Evolutionary conservation across 257 asterid genomes (phyloP), one percentile per base, ranked within the genome.

Genomic region (Thymus mandschuricus): DNA sequence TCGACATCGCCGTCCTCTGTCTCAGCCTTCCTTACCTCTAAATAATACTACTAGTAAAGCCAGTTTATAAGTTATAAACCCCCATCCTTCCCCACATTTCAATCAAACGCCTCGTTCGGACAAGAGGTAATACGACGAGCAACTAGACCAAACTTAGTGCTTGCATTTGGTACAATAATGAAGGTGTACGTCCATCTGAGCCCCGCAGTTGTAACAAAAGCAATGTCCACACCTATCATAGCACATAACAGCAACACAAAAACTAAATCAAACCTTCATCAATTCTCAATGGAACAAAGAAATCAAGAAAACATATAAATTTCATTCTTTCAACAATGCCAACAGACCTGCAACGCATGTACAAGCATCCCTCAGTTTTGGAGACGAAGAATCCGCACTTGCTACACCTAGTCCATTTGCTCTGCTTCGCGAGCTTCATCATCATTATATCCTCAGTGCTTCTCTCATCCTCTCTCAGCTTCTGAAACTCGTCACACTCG

Each of bases 181-280:
- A 0, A 68, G 30, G 1, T 13, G 13, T 34, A 7, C 38, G 13
- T 7, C 66, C 51, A 76, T 31, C 0, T 51, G 54, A 80, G 86
- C 82, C 80, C 96, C 96, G 11, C 95, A 91, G 15, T 68, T 76
- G 87, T 89, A 89, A 63, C 97, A 91, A 81, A 91, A 91, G 6
- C 49, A 0, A 72, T 56, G 8, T 6, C 84, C 81, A 73, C 97
- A 91, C 91, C 97, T 88, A 50, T 50, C 1, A n/a, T 12, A n/a
- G n/a, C 6, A 15, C 0, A 6, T 5, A 29, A 3, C n/a, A 27
- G 3, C 0, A 8, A 11, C 3, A 27, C 35, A 28, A 3, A 0
- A 56, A 54, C 10, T 2, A 8, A 21, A 21, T 21, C 21, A 21
- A 21, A 21, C 21, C 21, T 21, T 21, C 21, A 21, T 21, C 21